Evolutionary conservation across 202 grass and related monocot species (phyloP), one percentile per base, ranked within the genome.

Genomic region (Eragrostis tef): DNA sequence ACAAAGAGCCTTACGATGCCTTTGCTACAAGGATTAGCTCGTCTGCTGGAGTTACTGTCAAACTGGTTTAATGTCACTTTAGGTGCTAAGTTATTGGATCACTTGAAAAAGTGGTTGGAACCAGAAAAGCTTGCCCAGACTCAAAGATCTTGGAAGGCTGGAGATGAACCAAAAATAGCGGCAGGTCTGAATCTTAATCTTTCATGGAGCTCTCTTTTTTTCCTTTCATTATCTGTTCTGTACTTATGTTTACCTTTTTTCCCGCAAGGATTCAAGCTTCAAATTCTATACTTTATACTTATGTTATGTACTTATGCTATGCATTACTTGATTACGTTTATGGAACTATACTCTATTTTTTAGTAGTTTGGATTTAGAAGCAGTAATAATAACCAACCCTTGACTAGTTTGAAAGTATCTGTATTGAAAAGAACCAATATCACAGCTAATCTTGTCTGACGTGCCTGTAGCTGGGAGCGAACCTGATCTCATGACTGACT

Each of bases 51-150:
- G 87, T 87, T 99, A 77, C 54, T 99, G 6, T 93, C 96, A 53
- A 95, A 91, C 72, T 96, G 93, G 93, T 99, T 99, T 70, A 99
- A 99, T 90, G 93, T 96, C 45, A 93, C 93, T 77, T 88, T 99
- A 70, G 96, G 96, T 83, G 85, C 90, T n/a, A 99, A 99, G 78
- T 86, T 99, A 79, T 79, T 99, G 85, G 96, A 99, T 78, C 96
- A 99, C 74, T 82, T 99, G 79, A 99, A 89, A 87, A 96, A 96
- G 86, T 99, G 96, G 96, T 84, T 96, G 68, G 96, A 99, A 47
- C 96, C 93, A 64, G 96, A 99, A 88, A 99, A 99, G 71, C 96
- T 99, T 88, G 90, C 89, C 1, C 89, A 92, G 77, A 89, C 79
- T 52, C 93, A 93, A 77, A 99, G 95, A 87, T 87, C 96, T 49